These are phyloP conservation scores for Candida taoyuanica DNA, from an alignment of 805 yeast species.

Conservation along the genomic window DNA sequence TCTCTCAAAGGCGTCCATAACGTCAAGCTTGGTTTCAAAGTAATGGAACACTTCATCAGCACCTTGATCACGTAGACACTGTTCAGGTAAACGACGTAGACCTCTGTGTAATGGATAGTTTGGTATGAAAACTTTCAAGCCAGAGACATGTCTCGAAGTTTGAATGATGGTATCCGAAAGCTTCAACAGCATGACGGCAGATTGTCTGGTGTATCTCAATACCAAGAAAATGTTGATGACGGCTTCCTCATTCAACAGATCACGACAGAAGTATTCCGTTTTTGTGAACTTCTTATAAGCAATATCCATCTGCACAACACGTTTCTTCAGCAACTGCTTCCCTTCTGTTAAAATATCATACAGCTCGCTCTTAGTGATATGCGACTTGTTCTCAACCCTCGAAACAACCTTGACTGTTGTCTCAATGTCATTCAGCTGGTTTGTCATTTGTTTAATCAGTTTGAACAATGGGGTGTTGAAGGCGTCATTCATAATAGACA, in stretches of 20 bases:
- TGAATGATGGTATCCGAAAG: constrained; percentile 17
- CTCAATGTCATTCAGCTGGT: constrained; percentile 25
- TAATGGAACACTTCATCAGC: constrained; percentile 40
- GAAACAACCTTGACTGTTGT: constrained; percentile 1
- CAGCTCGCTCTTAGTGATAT: not conserved
- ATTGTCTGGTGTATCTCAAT: constrained; percentile 37
- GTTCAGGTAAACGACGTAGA: constrained; percentile 36
- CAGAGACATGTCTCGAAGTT: constrained; percentile 6
- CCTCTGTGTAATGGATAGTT: constrained; percentile 38
- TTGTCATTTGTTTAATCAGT: constrained; percentile 31
- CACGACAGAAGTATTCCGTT: constrained; percentile 33
- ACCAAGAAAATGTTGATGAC: constrained; percentile 36
- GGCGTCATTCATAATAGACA: constrained; percentile 29
- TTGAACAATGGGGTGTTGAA: constrained; percentile 29
- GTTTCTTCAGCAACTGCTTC: constrained; percentile 24
- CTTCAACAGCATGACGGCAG: constrained; percentile 33
- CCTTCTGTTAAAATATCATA: constrained; percentile 12
- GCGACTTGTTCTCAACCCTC: not conserved
- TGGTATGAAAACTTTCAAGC: constrained; percentile 35
- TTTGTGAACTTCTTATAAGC: constrained; percentile 34
- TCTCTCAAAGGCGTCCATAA: constrained; percentile 41
- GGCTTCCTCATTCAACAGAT: constrained; percentile 31
- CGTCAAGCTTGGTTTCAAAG: constrained; percentile 39
- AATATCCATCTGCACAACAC: constrained; percentile 30
- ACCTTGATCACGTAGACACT: constrained; percentile 43